phyloP scores from a whole-genome alignment of 805 yeast genomes.

The Metschnikowia reukaufii region DNA sequence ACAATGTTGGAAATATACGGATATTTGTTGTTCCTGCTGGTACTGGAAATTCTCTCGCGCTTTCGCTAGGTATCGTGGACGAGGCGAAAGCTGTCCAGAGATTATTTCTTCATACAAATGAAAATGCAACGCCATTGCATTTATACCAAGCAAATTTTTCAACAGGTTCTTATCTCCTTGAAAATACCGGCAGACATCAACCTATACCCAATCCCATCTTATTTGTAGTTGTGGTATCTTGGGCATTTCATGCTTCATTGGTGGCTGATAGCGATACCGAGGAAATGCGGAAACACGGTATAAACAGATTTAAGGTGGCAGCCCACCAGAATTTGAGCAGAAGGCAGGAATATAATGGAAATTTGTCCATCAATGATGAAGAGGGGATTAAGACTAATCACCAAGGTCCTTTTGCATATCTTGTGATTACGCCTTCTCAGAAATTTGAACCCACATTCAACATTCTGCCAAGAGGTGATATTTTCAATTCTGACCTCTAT shows the following conservation, averaged over 20 bases:
- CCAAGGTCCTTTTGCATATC: conserved; percentile 51
- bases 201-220: conserved; percentile 22
- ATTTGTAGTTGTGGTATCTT: conserved; percentile 67
- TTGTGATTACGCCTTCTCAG: conserved; percentile 55
- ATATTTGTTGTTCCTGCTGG: conserved; percentile 67
- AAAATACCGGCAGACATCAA: conserved; percentile 20
- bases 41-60: conserved; percentile 80
- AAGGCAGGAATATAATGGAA: conserved; percentile 55
- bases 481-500: conserved; percentile 44
- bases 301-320: conserved; percentile 67
- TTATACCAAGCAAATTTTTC: conserved; percentile 48
- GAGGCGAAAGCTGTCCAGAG: conserved; percentile 32
- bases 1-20: conserved; percentile 14
- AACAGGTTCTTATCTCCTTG: conserved; percentile 23
- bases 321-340: conserved; percentile 52
- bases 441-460: conserved; percentile 59
- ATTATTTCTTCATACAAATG: conserved; percentile 30
- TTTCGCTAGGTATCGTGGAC: conserved; percentile 49
- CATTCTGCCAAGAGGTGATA: conserved; percentile 60
- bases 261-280: conserved; percentile 78
- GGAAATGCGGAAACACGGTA: conserved; percentile 62
- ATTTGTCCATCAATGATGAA: conserved; percentile 19
- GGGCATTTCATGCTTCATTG: conserved; percentile 85
- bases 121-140: conserved; percentile 36
- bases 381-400: conserved; percentile 6